Percentiles rank a stretch among this genome's conserved stretches.
Conservation (phyloP, 2,329 filamentous ascomycete species). For the Pseudopithomyces chartarum region DNA sequence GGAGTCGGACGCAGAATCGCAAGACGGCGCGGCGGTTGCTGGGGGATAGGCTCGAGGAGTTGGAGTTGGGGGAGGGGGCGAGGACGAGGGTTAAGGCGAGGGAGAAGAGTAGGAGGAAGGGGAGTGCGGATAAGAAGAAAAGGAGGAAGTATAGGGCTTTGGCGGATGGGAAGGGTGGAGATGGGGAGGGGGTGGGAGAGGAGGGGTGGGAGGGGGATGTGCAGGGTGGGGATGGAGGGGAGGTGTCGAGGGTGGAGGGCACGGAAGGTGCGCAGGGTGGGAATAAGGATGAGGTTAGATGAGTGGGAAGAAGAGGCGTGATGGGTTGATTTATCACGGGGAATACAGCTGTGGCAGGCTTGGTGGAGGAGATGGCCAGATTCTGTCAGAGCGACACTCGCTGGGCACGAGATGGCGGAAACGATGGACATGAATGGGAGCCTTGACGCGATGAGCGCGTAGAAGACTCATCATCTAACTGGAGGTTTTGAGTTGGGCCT, state of each 20-base stretch:
- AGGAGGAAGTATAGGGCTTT: constrained; percentile 76
- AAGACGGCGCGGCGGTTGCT: constrained; percentile 80
- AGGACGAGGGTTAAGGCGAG: constrained; percentile 68
- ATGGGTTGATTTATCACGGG: too few species aligned
- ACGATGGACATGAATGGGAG: too few species aligned
- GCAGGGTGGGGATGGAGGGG: constrained; percentile 7
- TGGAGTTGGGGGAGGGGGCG: constrained; percentile 72
- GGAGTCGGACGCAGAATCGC: constrained; percentile 84
- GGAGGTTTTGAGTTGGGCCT: too few species aligned
- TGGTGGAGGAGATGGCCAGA: too few species aligned
- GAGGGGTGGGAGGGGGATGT: constrained; percentile 17
- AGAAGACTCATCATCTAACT: too few species aligned
- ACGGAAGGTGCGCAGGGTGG: neutral
- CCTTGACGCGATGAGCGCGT: too few species aligned
- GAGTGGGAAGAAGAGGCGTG: neutral
- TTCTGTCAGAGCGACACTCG: too few species aligned
- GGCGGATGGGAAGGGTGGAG: constrained; percentile 53
- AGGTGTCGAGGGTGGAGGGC: neutral
- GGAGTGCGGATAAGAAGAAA: constrained; percentile 80
- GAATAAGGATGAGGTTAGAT: neutral
- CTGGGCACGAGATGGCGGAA: too few species aligned
- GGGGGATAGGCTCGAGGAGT: constrained; percentile 75
- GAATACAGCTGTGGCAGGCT: too few species aligned
- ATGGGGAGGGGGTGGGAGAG: constrained; percentile 55
- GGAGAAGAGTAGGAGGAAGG: constrained; percentile 69